phyloP scores from a whole-genome alignment of 2,329 filamentous ascomycete genomes.

The Fusarium nematophilum region DNA sequence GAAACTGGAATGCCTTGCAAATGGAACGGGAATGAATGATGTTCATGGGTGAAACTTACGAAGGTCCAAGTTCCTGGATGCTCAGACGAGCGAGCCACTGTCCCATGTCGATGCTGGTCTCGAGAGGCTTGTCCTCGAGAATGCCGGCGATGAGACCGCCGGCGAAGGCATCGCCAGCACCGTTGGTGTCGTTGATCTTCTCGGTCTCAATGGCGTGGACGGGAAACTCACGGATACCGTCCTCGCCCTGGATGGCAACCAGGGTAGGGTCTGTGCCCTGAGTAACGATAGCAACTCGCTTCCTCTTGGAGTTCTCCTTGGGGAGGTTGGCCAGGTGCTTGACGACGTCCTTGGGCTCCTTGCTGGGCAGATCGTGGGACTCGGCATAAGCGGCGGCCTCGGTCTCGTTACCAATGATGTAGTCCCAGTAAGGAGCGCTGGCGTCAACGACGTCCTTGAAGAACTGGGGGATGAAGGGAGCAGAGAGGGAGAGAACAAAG shows the following conservation, averaged over 20 bases:
- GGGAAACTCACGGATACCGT: slow-evolving; percentile 78
- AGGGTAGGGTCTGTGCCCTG: slow-evolving; percentile 94
- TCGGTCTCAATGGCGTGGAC: slow-evolving; percentile 82
- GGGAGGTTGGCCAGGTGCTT: slow-evolving; percentile 86
- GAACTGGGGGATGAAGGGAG: slow-evolving; percentile 96
- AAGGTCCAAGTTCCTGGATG: slow-evolving; percentile 95
- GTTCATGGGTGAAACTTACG: slow-evolving; percentile 70
- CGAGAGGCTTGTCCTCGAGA: slow-evolving; percentile 83
- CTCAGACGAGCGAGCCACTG: slow-evolving; percentile 96
- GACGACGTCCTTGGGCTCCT: slow-evolving; percentile 86
- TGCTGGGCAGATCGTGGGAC: slow-evolving; percentile 78
- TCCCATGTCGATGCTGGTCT: slow-evolving; percentile 86
- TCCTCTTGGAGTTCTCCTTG: slow-evolving; percentile 89
- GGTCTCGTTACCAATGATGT: slow-evolving; percentile 96
- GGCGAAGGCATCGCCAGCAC: slow-evolving; percentile 96
- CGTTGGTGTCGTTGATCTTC: slow-evolving; percentile 95
- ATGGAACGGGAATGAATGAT: slow-evolving; percentile 15
- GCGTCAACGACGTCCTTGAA: slow-evolving; percentile 96
- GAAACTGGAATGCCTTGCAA: slow-evolving; percentile 15
- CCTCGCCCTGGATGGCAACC: slow-evolving; percentile 79
- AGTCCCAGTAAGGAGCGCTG: slow-evolving; percentile 92
- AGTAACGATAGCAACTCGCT: slow-evolving; percentile 90
- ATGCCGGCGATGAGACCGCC: slow-evolving; percentile 93
- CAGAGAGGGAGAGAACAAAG: slow-evolving; percentile 91
- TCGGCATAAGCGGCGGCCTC: slow-evolving; percentile 91